Conservation (phyloP, 495 filamentous ascomycete genomes). For the Coniosporium apollinis region DNA sequence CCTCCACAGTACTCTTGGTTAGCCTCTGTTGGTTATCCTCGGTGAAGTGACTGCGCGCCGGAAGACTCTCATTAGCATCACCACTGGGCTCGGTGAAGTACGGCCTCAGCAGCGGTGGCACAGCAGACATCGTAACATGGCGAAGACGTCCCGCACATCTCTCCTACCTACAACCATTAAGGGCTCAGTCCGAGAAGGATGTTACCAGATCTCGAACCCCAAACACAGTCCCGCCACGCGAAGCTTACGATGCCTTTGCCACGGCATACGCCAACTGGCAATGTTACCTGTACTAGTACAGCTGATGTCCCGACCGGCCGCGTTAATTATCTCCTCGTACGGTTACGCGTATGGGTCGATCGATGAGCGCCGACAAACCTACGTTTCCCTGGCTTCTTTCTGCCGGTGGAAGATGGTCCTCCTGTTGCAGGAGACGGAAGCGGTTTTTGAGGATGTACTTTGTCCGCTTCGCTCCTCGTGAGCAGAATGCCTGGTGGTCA, state of each 20-base stretch:
- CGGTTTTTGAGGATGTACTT: constrained; percentile 29
- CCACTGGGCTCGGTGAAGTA: too few species aligned
- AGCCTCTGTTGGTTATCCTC: too few species aligned
- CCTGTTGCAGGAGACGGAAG: constrained; percentile 11
- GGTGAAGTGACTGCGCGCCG: too few species aligned
- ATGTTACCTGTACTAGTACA: constrained; percentile 23
- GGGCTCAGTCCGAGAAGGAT: constrained; percentile 7
- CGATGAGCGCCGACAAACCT: constrained; percentile 19
- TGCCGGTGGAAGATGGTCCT: constrained; percentile 5
- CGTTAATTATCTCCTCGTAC: constrained; percentile 44
- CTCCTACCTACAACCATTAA: constrained; percentile 14
- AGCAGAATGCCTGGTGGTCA: constrained; percentile 3
- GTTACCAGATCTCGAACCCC: constrained; percentile 17
- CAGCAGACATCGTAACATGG: background rate
- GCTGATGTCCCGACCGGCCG: constrained; percentile 42
- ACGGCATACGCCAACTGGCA: constrained; percentile 9
- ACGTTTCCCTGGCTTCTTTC: constrained; percentile 4
- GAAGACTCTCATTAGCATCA: too few species aligned
- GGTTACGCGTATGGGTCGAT: constrained; percentile 13
- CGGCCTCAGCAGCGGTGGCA: too few species aligned
- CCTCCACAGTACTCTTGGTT: too few species aligned
- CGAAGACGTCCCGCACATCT: constrained; percentile 23
- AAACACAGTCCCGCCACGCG: constrained; percentile 4
- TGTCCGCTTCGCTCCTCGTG: constrained; percentile 16
- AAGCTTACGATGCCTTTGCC: constrained; percentile 14